A percentile compares a stretch with the other conserved stretches of the same genome.
These are phyloP conservation scores for Posidonia australis DNA, from an alignment of 106 monocot genomes.

Conservation along the genomic window DNA sequence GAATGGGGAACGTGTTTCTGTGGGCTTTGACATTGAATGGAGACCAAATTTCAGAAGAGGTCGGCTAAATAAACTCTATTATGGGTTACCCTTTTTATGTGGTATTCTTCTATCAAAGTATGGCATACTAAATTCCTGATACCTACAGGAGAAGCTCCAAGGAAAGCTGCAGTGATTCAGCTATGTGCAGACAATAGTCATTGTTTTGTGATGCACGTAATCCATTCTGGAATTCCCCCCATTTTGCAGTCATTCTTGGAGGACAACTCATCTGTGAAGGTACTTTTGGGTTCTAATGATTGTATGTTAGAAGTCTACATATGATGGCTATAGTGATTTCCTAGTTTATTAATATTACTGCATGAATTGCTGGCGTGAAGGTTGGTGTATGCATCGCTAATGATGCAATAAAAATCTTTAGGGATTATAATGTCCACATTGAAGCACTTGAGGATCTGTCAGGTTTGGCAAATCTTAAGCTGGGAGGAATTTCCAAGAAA, in stretches of 20 bases:
- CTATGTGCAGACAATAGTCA: constrained; percentile 51
- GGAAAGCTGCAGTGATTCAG: constrained; percentile 89
- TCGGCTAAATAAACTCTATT: constrained; percentile 2
- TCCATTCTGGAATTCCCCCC: constrained; percentile 80
- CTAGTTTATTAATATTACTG: background rate
- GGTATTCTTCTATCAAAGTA: no score
- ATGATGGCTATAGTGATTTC: background rate
- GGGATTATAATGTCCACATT: constrained; percentile 58
- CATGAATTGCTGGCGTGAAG: constrained; percentile 27
- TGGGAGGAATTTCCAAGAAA: constrained; percentile 37
- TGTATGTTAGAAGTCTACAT: background rate
- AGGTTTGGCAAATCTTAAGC: constrained; percentile 61
- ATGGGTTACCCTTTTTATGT: background rate
- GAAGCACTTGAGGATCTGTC: constrained; percentile 64
- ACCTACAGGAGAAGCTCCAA: constrained; percentile 48
- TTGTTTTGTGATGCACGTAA: constrained; percentile 80
- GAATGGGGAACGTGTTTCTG: constrained; percentile 23
- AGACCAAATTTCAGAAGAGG: constrained; percentile 58
- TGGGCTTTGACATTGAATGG: constrained; percentile 97
- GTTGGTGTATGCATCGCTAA: constrained; percentile 63
- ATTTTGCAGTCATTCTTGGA: constrained; percentile 54
- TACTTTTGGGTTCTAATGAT: constrained; percentile 5
- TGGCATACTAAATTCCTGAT: background rate
- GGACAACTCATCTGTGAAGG: constrained; percentile 62
- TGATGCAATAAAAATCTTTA: constrained; percentile 68